These are phyloP conservation scores for Diplosphaera chodatii DNA, from an alignment of 139 green algal species.

Conservation along the genomic window DNA sequence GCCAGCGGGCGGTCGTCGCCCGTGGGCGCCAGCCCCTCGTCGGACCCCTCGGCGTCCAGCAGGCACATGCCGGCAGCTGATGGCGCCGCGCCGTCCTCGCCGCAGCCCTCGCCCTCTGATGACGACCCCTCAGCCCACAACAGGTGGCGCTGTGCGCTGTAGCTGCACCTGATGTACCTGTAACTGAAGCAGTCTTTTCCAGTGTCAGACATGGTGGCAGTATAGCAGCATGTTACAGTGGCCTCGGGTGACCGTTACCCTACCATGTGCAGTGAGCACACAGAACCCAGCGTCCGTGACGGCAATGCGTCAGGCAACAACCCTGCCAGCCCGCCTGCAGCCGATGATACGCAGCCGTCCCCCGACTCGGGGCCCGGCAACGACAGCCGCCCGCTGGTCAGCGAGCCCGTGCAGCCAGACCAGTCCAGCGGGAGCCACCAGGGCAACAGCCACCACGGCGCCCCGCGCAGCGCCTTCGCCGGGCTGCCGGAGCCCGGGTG, in stretches of 20 bases:
- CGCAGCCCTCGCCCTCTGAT: neutral
- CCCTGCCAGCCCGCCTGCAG: neutral
- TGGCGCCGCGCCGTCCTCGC: no score
- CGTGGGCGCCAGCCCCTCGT: neutral
- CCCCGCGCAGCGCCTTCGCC: neutral
- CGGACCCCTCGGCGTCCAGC: neutral
- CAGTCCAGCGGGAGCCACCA: neutral
- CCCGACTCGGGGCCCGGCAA: neutral
- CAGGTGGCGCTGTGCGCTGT: neutral
- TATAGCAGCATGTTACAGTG: no score
- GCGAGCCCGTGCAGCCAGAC: no score
- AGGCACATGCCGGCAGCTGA: neutral
- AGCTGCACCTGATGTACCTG: no score
- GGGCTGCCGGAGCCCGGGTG: neutral
- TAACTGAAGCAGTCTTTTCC: no score
- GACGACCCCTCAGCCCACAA: neutral
- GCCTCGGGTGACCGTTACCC: neutral
- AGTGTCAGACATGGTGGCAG: no score
- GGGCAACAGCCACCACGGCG: neutral
- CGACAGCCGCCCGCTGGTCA: neutral
- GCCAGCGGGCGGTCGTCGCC: neutral
- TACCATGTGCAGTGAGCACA: neutral
- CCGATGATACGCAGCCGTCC: neutral
- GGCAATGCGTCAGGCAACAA: neutral
- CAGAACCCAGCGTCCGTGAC: neutral